Evolutionary conservation across 2,329 filamentous ascomycete species (phyloP).

Genomic region (Pseudogymnoascus sp.): DNA sequence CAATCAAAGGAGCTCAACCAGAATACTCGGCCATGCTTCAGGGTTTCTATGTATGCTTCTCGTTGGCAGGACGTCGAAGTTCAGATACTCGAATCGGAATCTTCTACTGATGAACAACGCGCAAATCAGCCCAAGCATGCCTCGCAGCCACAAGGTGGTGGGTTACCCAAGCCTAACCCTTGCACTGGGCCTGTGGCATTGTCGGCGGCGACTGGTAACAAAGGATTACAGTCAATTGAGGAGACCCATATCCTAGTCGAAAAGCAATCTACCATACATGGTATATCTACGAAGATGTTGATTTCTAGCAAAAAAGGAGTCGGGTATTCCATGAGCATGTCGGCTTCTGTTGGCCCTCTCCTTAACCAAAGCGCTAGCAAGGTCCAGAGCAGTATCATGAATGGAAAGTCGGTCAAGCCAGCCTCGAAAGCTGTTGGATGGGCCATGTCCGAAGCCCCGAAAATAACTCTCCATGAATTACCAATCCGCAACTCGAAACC

Average conservation of each 20-base stretch:
- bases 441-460: not conserved
- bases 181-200: not conserved
- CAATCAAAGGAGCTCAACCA: not conserved
- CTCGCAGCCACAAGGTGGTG: not conserved
- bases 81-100: constrained; percentile 2
- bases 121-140: not conserved
- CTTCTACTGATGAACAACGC: not conserved
- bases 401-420: not conserved
- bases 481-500: not conserved
- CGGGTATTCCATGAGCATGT: not conserved
- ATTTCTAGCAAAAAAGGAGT: not conserved
- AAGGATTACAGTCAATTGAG: not conserved
- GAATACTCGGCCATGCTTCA: not conserved
- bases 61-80: constrained; percentile 3
- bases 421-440: not conserved
- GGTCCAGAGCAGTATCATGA: not conserved
- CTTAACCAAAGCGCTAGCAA: not conserved
- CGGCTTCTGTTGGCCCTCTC: not conserved
- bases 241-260: not conserved
- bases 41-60: constrained; percentile 6
- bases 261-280: not conserved
- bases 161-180: not conserved
- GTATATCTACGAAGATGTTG: not conserved
- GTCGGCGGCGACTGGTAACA: not conserved
- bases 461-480: not conserved